These are phyloP conservation scores for Brettanomyces anomalus DNA, from an alignment of 805 yeast genomes.

Conservation along the genomic window DNA sequence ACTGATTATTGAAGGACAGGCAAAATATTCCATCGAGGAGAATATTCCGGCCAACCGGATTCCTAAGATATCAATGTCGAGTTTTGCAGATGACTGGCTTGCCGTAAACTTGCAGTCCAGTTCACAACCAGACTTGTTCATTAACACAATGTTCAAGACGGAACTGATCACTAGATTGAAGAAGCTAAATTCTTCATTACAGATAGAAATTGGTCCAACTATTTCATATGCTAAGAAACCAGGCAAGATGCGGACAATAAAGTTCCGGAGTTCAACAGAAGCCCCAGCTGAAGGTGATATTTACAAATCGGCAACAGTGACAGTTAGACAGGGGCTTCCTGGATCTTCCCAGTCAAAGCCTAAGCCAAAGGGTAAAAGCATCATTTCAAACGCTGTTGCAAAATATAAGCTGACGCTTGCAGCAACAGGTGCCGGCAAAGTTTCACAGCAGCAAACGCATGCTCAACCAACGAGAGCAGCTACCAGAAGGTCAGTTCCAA, in stretches of 20 bases:
- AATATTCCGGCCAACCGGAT: conserved; percentile 53
- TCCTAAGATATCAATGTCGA: conserved; percentile 57
- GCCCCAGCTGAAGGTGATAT: conserved; percentile 61
- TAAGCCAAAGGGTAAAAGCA: conserved; percentile 55
- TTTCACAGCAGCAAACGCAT: not conserved
- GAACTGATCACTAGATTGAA: conserved; percentile 74
- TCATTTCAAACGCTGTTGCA: conserved; percentile 4
- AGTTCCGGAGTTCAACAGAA: conserved; percentile 51
- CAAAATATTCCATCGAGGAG: conserved; percentile 52
- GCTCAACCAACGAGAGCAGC: conserved; percentile 2
- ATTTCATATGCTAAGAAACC: conserved; percentile 87
- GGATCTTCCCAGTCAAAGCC: conserved; percentile 61
- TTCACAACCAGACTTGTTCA: conserved; percentile 65
- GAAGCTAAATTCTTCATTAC: conserved; percentile 46
- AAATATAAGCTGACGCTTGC: conserved; percentile 12
- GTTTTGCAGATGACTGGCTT: conserved; percentile 86
- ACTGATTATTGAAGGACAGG: conserved; percentile 47
- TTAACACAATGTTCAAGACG: conserved; percentile 80
- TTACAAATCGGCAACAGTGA: conserved; percentile 84
- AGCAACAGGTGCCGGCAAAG: conserved; percentile 14
- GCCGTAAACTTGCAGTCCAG: conserved; percentile 53
- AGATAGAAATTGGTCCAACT: conserved; percentile 59
- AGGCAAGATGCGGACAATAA: conserved; percentile 66
- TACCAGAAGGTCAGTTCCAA: not conserved
- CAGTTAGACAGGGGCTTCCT: conserved; percentile 73